phyloP scores from a whole-genome alignment of 2,329 filamentous ascomycete species.

The Trichoderma semiorbis region DNA sequence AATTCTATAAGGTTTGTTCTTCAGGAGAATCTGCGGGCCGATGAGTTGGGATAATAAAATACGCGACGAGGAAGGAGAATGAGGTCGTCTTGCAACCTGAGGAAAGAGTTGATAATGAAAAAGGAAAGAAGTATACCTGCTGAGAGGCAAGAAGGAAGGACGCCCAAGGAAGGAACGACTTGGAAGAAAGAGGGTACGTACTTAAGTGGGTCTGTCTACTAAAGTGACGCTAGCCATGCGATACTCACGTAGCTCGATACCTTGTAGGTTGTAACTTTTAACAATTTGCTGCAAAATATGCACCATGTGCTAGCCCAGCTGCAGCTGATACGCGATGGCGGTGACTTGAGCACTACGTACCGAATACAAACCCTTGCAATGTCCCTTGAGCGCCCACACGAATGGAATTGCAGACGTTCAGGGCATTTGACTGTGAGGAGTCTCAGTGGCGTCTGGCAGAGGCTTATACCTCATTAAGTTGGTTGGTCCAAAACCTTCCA shows the following conservation, averaged over 20 bases:
- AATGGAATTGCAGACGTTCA: background rate
- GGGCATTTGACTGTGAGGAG: background rate
- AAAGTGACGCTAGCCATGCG: background rate
- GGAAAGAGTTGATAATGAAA: background rate
- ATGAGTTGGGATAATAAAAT: constrained; percentile 18
- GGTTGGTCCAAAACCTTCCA: background rate
- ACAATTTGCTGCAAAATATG: background rate
- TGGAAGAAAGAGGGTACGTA: background rate
- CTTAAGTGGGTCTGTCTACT: background rate
- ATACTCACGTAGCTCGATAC: background rate
- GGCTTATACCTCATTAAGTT: background rate
- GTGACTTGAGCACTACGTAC: background rate
- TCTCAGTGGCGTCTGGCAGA: background rate
- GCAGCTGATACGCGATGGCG: background rate
- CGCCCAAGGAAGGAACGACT: background rate
- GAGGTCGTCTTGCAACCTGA: constrained; percentile 21
- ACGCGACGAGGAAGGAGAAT: constrained; percentile 24
- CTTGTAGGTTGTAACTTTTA: background rate
- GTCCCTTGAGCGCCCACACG: background rate
- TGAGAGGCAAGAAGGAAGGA: background rate
- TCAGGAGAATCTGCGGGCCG: background rate
- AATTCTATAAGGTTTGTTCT: background rate
- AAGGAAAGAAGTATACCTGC: background rate
- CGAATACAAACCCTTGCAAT: background rate
- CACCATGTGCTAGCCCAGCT: background rate